These are phyloP conservation scores for Wickerhamomyces mucosus DNA, from an alignment of 805 yeast species.

Conservation along the genomic window DNA sequence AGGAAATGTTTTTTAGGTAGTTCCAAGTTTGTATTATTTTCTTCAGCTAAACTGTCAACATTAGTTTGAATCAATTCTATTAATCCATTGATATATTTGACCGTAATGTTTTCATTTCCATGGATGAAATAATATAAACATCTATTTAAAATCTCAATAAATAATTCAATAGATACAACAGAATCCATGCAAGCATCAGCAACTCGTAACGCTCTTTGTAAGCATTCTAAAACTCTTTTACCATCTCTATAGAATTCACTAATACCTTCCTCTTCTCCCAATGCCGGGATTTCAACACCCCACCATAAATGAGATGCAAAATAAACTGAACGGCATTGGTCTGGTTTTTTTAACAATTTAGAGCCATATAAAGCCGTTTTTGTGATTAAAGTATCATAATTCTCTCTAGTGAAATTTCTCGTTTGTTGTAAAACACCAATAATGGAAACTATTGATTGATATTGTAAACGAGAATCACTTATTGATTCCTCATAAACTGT, in stretches of 20 bases:
- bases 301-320: constrained; percentile 90
- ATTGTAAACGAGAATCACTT: constrained; percentile 44
- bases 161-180: constrained; percentile 64
- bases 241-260: constrained; percentile 36
- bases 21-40: constrained; percentile 10
- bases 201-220: constrained; percentile 78
- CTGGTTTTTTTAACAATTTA: constrained; percentile 81
- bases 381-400: constrained; percentile 74
- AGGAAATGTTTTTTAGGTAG: constrained; percentile 42
- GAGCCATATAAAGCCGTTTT: constrained; percentile 84
- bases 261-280: constrained; percentile 36
- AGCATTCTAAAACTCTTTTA: constrained; percentile 81
- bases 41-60: constrained; percentile 22
- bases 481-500: constrained; percentile 67
- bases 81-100: constrained; percentile 74
- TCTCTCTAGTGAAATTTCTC: constrained; percentile 47
- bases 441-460: constrained; percentile 40
- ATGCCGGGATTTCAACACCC: constrained; percentile 56
- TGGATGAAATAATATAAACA: constrained; percentile 80
- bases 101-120: constrained; percentile 60
- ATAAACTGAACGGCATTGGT: constrained; percentile 88
- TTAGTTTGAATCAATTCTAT: constrained; percentile 73
- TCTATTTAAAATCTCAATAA: constrained; percentile 82
- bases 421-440: constrained; percentile 43
- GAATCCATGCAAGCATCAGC: constrained; percentile 92